phyloP scores from a whole-genome alignment of 768 basidiomycete species.

The Rhizopogon vulgaris region DNA sequence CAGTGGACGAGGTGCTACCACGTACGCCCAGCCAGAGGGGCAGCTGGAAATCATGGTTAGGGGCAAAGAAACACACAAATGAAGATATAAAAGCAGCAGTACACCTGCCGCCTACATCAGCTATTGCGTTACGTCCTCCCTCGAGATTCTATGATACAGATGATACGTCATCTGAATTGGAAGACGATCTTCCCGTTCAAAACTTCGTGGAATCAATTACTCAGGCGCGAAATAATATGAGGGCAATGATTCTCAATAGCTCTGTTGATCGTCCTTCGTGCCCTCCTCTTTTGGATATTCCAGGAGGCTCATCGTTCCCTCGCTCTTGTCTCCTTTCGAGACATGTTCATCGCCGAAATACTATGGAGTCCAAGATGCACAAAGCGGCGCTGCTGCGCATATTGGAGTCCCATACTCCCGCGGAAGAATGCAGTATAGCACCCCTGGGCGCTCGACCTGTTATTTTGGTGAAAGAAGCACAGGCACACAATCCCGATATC shows the following conservation, averaged over 20 bases:
- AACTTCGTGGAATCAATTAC: slow-evolving; percentile 21
- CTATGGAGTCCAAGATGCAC: slow-evolving; percentile 41
- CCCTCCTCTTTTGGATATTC: slow-evolving; percentile 43
- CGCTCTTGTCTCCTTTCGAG: slow-evolving; percentile 46
- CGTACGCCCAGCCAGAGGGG: slow-evolving; percentile 35
- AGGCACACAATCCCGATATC: slow-evolving; percentile 19
- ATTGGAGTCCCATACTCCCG: slow-evolving; percentile 33
- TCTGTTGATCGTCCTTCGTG: slow-evolving; percentile 33
- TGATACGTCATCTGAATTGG: slow-evolving; percentile 32
- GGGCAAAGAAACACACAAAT: slow-evolving; percentile 27
- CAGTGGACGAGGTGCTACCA: slow-evolving; percentile 46
- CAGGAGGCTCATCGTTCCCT: slow-evolving; percentile 38
- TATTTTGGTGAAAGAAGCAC: slow-evolving; percentile 16
- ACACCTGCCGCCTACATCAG: slow-evolving; percentile 26
- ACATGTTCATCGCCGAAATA: slow-evolving; percentile 30
- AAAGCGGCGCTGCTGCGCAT: slow-evolving; percentile 45
- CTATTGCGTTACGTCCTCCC: slow-evolving; percentile 15
- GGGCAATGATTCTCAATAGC: slow-evolving; percentile 39
- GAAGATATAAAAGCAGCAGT: slow-evolving; percentile 21
- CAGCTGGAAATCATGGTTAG: slow-evolving; percentile 55
- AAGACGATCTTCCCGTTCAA: slow-evolving; percentile 20
- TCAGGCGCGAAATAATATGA: slow-evolving; percentile 33
- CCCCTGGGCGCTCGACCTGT: slow-evolving; percentile 33
- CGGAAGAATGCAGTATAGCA: slow-evolving; percentile 39
- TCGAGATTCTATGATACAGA: slow-evolving; percentile 19